Conservation (phyloP, 73 alveolate species). For the Uronychia binucleata region DNA sequence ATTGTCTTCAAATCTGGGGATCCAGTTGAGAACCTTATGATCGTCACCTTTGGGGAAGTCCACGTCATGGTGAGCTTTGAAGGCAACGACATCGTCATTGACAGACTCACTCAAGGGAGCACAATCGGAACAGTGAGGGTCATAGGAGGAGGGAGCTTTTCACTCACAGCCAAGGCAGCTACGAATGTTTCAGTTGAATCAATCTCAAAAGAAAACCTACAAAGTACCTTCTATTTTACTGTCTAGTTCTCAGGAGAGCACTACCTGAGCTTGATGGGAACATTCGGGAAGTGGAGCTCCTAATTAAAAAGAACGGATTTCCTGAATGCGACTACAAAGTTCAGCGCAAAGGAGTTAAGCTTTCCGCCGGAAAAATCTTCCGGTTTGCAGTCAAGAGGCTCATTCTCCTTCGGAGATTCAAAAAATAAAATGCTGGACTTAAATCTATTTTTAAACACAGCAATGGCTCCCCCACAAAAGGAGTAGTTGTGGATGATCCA, state of each 20-base stretch:
- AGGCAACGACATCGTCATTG: background rate
- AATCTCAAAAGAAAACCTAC: background rate
- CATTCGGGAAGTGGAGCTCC: background rate
- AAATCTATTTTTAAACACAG: background rate
- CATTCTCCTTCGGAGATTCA: background rate
- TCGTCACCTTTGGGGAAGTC: background rate
- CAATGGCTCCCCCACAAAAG: no score
- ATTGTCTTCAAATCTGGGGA: background rate
- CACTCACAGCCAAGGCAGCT: background rate
- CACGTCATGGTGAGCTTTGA: background rate
- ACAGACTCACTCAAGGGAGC: background rate
- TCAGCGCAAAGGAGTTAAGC: background rate
- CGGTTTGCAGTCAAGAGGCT: background rate
- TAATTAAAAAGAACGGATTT: constrained; percentile 21
- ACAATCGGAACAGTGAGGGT: background rate
- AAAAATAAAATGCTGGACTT: background rate
- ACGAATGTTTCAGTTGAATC: background rate
- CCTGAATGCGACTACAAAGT: constrained; percentile 23
- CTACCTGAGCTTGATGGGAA: constrained; percentile 9
- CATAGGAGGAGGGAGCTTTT: background rate
- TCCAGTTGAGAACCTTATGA: background rate
- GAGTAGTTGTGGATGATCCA: no score
- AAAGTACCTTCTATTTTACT: no score
- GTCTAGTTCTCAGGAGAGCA: background rate
- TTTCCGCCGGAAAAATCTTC: background rate